phyloP scores from a whole-genome alignment of 176 grass and related monocot species.

The Urochloa ruziziensis region DNA sequence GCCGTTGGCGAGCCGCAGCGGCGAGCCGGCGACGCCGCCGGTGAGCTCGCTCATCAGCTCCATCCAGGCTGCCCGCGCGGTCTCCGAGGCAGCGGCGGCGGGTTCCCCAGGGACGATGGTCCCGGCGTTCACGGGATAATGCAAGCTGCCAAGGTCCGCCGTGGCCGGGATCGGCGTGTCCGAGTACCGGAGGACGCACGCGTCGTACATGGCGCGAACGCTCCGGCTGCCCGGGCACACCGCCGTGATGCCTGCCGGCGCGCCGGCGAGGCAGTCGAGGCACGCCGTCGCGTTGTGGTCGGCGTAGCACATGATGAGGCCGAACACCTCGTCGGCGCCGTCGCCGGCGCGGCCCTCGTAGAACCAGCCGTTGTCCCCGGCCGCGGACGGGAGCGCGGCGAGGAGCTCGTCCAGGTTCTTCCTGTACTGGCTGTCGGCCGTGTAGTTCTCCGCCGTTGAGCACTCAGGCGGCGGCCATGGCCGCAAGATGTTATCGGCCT shows the following conservation, averaged over 20 bases:
- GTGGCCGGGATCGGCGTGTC: background rate
- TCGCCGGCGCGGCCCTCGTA: background rate
- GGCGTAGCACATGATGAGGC: conserved; percentile 23
- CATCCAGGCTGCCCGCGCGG: too few relatives aligned
- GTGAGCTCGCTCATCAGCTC: background rate
- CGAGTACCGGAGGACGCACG: conserved; percentile 50
- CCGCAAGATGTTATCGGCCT: too few relatives aligned
- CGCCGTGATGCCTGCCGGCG: background rate
- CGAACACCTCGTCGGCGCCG: background rate
- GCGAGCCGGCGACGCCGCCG: background rate
- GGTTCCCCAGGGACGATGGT: too few relatives aligned
- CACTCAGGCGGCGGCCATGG: background rate
- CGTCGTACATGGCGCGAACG: background rate
- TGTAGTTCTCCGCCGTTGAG: conserved; percentile 23
- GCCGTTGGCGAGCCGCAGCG: conserved; percentile 1
- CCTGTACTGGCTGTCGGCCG: conserved; percentile 11
- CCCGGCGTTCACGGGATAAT: too few relatives aligned
- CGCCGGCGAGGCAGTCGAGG: background rate
- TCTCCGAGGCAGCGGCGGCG: too few relatives aligned
- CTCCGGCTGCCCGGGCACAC: background rate
- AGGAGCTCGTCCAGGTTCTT: conserved; percentile 29
- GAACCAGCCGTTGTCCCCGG: conserved; percentile 1
- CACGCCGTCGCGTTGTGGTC: background rate
- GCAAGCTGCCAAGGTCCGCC: background rate
- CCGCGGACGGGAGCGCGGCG: background rate